phyloP scores from a whole-genome alignment of 2,329 filamentous ascomycete species.

The Ilyonectria destructans region DNA sequence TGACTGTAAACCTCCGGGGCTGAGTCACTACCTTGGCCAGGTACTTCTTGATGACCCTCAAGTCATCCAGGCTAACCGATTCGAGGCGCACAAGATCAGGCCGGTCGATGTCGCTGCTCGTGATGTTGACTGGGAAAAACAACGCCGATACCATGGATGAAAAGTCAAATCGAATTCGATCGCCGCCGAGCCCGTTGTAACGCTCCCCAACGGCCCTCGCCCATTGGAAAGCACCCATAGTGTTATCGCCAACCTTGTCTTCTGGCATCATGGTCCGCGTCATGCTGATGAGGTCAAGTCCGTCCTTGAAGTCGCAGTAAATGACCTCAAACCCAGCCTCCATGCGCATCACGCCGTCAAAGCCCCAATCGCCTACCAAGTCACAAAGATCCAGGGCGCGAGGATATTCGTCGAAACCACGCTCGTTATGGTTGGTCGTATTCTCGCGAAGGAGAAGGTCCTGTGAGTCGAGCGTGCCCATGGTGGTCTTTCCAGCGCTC shows the following conservation, averaged over 20 bases:
- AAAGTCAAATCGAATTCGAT: slow-evolving; percentile 63
- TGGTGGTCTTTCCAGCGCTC: slow-evolving; percentile 75
- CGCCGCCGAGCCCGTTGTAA: slow-evolving; percentile 63
- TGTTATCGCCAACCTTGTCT: slow-evolving; percentile 35
- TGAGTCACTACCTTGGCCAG: slow-evolving; percentile 61
- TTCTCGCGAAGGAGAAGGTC: slow-evolving; percentile 72
- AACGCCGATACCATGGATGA: slow-evolving; percentile 67
- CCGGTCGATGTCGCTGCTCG: slow-evolving; percentile 56
- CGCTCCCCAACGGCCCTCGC: slow-evolving; percentile 60
- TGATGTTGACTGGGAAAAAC: slow-evolving; percentile 67
- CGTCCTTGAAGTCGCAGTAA: slow-evolving; percentile 73
- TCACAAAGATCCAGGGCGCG: slow-evolving; percentile 73
- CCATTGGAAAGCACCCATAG: slow-evolving; percentile 58
- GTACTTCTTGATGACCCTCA: slow-evolving; percentile 59
- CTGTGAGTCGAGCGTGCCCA: slow-evolving; percentile 79
- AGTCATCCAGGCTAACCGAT: slow-evolving; percentile 49
- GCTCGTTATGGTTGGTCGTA: slow-evolving; percentile 27
- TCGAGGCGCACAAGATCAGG: slow-evolving; percentile 55
- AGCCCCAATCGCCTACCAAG: slow-evolving; percentile 67
- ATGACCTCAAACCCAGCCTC: slow-evolving; percentile 82
- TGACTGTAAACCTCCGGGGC: slow-evolving; percentile 53
- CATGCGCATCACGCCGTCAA: slow-evolving; percentile 79
- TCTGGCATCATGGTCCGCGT: slow-evolving; percentile 45
- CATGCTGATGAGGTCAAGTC: slow-evolving; percentile 57
- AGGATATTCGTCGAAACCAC: slow-evolving; percentile 61